Evolutionary conservation across 768 basidiomycete genomes (phyloP), one percentile per base, ranked within the genome.

Genomic region (Termitomyces sp.): DNA sequence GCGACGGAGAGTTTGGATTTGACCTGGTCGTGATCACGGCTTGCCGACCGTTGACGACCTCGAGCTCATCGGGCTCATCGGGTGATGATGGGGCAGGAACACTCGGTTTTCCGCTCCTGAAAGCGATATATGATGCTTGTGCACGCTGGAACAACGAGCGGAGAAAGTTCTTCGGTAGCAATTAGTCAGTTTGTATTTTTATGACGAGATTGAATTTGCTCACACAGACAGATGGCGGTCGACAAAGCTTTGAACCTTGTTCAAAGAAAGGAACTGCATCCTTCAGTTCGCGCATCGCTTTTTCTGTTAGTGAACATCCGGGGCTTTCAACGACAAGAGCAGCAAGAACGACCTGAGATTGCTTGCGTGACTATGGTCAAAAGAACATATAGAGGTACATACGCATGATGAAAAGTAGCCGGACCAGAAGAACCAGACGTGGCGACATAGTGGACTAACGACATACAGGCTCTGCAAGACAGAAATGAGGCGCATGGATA

Each of bases 401-500:
- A 82, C 81, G 54, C 78, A 78, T 17, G 81, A 70, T 3, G 78
- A 77, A 57, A 78, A 81, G 45, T 78, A 64, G 1, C 70, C 69
- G 0, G 78, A 76, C 81, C 81, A 82, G 64, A 81, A 80, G 61
- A 73, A 79, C 78, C 80, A 81, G 9, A 69, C 64, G 40, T 66
- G 62, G 26, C 71, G 63, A 7, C 71, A 64, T 3, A 69, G 60
- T 11, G 73, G 73, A 62, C 78, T 73, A 23, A 70, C 64, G 7
- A 54, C 54, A 50, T 73, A 77, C 31, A 82, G 55, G 12, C 68
- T 68, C 48, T 66, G 64, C 49, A 81, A 63, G 49, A 72, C 70
- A 11, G 71, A 67, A 44, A 80, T 73, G n/a, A 80, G 58, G 37
- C 72, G 63, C 47, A 72, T 71, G 2, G 79, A 77, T 55, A 78